phyloP scores from a whole-genome alignment of 2,329 filamentous ascomycete genomes.

The Aspergillus alliaceus region DNA sequence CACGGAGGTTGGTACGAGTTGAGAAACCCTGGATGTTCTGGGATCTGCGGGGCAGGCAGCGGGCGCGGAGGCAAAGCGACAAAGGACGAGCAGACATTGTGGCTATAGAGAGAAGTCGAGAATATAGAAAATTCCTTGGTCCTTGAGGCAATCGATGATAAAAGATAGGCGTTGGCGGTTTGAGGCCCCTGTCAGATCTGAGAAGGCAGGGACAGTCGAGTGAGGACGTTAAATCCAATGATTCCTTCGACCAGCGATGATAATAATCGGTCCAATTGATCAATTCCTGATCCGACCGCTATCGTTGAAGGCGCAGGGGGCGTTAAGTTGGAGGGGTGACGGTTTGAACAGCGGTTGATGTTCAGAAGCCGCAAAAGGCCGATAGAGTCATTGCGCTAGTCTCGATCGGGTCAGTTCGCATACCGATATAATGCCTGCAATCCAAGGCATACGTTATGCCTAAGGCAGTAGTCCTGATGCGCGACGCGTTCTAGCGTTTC shows the following conservation, averaged over 20 bases:
- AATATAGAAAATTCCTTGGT: conserved; percentile 6
- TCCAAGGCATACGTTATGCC: conserved; percentile 21
- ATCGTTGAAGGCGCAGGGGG: conserved; percentile 20
- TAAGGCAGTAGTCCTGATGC: conserved; percentile 28
- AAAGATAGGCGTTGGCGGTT: conserved; percentile 20
- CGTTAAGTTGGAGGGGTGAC: conserved; percentile 29
- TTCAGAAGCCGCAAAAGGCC: conserved; percentile 41
- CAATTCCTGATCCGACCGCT: conserved; percentile 17
- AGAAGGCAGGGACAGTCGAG: conserved; percentile 12
- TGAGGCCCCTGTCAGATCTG: conserved; percentile 17
- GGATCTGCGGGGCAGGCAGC: conserved; percentile 37
- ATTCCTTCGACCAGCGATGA: conserved; percentile 13
- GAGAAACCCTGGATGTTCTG: conserved; percentile 42
- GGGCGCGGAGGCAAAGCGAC: conserved; percentile 41
- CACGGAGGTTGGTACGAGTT: conserved; percentile 39
- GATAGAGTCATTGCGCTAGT: conserved; percentile 32
- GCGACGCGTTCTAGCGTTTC: conserved; percentile 27
- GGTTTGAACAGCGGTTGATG: conserved; percentile 31
- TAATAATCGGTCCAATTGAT: conserved; percentile 27
- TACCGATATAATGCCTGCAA: conserved; percentile 27
- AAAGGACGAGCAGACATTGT: conserved; percentile 41
- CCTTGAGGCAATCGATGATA: conserved; percentile 8
- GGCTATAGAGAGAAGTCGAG: conserved; percentile 19
- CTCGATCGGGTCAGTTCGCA: conserved; percentile 24
- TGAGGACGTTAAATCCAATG: conserved; percentile 1